Percentiles rank a stretch among this genome's conserved stretches.
Evolutionary conservation across 2,329 filamentous ascomycete genomes (phyloP).

Genomic region (Cladosporium cucumerinum): DNA sequence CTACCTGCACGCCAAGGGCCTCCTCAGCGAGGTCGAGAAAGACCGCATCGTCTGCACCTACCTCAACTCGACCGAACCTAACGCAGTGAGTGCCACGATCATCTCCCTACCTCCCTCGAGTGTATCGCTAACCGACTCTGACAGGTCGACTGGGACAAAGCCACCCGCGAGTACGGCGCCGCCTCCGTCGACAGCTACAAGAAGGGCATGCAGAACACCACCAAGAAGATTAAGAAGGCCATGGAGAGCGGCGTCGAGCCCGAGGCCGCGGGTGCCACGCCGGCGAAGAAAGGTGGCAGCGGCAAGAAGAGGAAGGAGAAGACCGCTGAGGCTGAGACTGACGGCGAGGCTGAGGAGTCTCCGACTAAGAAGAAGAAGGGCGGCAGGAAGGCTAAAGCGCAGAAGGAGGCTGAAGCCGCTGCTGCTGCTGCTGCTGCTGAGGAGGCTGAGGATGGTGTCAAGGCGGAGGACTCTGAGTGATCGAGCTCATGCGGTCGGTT

Average conservation of each 20-base stretch:
- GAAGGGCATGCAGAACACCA: constrained; percentile 21
- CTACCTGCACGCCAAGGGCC: constrained; percentile 24
- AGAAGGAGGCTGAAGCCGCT: neutral
- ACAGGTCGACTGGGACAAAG: constrained; percentile 31
- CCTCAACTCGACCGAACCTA: constrained; percentile 24
- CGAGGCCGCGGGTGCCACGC: neutral
- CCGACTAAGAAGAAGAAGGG: constrained; percentile 12
- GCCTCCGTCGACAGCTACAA: constrained; percentile 29
- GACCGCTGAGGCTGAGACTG: neutral
- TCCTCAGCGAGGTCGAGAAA: constrained; percentile 31
- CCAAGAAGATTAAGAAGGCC: constrained; percentile 32
- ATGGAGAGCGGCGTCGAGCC: constrained; percentile 17
- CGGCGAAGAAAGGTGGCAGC: constrained; percentile 1
- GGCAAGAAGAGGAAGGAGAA: neutral
- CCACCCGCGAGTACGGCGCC: constrained; percentile 27
- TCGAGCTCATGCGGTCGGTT: neutral
- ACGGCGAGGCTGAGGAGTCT: constrained; percentile 4
- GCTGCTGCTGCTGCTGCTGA: neutral
- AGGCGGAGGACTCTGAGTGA: constrained; percentile 8
- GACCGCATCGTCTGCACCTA: constrained; percentile 30
- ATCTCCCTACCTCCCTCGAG: neutral
- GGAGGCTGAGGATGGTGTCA: neutral
- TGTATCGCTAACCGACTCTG: neutral
- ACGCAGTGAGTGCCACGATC: constrained; percentile 17
- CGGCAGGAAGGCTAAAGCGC: neutral